Percentiles rank a stretch among this genome's conserved stretches.
Evolutionary conservation across 345 rosid genomes (phyloP).

Genomic region (Hypericum androsaemum): DNA sequence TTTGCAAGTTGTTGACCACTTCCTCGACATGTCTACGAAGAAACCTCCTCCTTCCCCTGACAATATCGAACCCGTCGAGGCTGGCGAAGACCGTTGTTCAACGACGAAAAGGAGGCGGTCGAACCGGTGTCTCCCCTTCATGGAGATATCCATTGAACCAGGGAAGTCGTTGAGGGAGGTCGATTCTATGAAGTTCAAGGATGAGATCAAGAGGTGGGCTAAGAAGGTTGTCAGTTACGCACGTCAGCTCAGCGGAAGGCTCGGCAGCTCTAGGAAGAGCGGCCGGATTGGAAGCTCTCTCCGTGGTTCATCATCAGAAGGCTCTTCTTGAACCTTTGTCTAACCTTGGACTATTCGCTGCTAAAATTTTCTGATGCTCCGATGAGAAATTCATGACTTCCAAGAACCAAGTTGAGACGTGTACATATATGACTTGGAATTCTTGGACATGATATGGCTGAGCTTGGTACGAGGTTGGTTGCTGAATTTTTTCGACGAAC

Average conservation of each 20-base stretch:
- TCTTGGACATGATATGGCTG: no score
- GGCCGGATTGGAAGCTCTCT: conserved; percentile 5
- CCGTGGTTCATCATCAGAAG: not conserved
- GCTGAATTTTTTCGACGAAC: no score
- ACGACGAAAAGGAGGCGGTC: conserved; percentile 13
- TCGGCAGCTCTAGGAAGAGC: conserved; percentile 21
- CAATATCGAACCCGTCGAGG: conserved; percentile 2
- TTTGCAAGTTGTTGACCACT: not conserved
- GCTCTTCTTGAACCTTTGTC: not conserved
- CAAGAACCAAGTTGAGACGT: no score
- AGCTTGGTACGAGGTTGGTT: no score
- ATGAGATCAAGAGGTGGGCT: conserved; percentile 72
- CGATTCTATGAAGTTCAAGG: conserved; percentile 62
- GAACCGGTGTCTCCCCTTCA: conserved; percentile 33
- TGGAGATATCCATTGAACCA: conserved; percentile 34
- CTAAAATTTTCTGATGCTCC: no score
- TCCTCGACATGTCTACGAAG: conserved; percentile 38
- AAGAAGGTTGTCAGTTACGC: conserved; percentile 66
- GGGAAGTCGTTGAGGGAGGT: conserved; percentile 35
- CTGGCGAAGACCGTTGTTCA: not conserved
- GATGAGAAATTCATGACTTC: no score
- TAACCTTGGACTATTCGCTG: no score
- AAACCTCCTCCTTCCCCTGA: conserved; percentile 8
- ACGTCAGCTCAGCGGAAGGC: conserved; percentile 57
- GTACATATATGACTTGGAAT: no score